Base-by-base conservation (phyloP, 768 basidiomycete genomes). In the Calvatia gigantea region DNA sequence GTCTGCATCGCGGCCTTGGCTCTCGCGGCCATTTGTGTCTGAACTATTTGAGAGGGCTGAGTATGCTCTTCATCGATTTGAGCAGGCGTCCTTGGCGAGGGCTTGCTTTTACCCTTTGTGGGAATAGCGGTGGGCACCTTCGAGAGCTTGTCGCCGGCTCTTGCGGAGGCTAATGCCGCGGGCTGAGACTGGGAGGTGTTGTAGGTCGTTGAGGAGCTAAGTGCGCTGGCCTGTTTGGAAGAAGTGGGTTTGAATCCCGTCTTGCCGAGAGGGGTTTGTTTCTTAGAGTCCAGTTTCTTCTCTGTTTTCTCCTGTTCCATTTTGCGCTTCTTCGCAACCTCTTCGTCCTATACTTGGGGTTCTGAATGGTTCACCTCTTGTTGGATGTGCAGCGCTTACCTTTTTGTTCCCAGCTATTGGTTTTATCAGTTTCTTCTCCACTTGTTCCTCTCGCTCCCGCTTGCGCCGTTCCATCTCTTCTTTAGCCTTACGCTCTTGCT, bases 381-480 rank as follows among this genome's bases (percentile, higher is more conserved):
- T 14, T 15, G 6, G 11, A 6, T n/a, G 28, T 4, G 31, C 15
- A 15, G 21, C 7, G 25, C 61, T 51, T 61, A 82, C 83, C 78
- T 87, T 90, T 67, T 87, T 89, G 15, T 67, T 64, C 35, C 61
- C 54, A 33, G 29, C 43, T 8, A 73, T 62, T 35, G 69, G 63
- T 63, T 85, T 87, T 21, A 85, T 60, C 0, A 80, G 78, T 43
- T 84, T 77, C 66, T 89, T 90, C 58, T 87, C 85, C 2, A 85
- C 86, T 51, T 78, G 74, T 60, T 92, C 88, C 60, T 92, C 89
- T 37, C 87, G 80, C 65, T 92, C 92, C 63, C 87, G 83, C 70
- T 94, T 93, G 55, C 89, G 79, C 51, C 82, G 81, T 55, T 94
- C 91, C 15, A 75, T 73, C 54, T 91, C 89, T 47, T 89, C 87